These are phyloP conservation scores for Brassica juncea DNA, from an alignment of 345 rosid species.

Conservation along the genomic window DNA sequence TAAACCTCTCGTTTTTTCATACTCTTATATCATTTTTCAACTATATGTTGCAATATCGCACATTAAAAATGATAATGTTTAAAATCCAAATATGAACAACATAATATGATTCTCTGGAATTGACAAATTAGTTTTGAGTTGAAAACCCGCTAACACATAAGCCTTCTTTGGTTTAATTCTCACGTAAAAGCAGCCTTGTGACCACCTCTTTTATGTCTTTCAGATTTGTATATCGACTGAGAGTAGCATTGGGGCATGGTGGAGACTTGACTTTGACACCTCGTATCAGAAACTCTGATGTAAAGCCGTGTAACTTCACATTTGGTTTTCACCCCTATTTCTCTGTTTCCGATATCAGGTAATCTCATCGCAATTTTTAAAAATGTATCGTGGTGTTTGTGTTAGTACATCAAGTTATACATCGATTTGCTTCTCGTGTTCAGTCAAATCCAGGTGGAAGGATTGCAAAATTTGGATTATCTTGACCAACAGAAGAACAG, in stretches of 20 bases:
- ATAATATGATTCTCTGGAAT: background rate
- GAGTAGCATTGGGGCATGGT: constrained; percentile 63
- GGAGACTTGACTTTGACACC: constrained; percentile 82
- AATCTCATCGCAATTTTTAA: background rate
- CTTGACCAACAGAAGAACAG: constrained; percentile 81
- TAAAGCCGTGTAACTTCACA: constrained; percentile 77
- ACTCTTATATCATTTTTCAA: background rate
- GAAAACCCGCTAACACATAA: background rate
- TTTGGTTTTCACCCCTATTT: constrained; percentile 85
- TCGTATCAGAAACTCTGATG: constrained; percentile 72
- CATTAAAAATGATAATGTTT: background rate
- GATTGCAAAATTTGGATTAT: constrained; percentile 79
- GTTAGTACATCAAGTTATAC: background rate
- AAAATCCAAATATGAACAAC: no score
- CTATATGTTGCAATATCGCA: background rate
- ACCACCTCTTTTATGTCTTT: background rate
- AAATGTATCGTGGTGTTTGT: background rate
- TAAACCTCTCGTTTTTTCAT: background rate
- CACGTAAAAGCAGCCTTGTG: background rate
- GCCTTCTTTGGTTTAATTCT: background rate
- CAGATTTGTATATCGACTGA: constrained; percentile 77
- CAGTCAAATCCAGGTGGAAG: constrained; percentile 95
- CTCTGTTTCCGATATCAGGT: constrained; percentile 89
- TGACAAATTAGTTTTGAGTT: background rate
- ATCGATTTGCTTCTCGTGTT: constrained; percentile 16